These are phyloP conservation scores for Vicia villosa DNA, from an alignment of 306 rosid genomes.

Conservation along the genomic window DNA sequence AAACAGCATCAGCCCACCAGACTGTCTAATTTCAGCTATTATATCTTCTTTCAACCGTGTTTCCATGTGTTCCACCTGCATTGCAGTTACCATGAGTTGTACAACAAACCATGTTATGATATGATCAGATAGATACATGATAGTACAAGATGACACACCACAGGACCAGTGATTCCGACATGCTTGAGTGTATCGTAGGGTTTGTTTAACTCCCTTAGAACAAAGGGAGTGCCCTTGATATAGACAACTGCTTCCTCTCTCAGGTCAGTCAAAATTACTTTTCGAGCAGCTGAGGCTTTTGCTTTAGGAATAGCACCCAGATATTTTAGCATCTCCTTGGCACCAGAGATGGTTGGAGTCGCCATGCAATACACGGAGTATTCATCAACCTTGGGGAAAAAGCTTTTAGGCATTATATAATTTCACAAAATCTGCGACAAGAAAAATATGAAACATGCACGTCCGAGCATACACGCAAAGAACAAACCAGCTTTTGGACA, in stretches of 20 bases:
- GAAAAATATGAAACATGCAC: background rate
- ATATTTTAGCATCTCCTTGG: slow-evolving; percentile 78
- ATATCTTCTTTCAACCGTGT: slow-evolving; percentile 80
- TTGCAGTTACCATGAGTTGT: slow-evolving; percentile 36
- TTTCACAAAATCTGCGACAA: background rate
- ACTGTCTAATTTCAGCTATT: slow-evolving; percentile 67
- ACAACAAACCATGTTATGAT: slow-evolving; percentile 32
- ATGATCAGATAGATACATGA: slow-evolving; percentile 30
- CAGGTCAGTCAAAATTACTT: slow-evolving; percentile 75
- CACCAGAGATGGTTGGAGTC: slow-evolving; percentile 85
- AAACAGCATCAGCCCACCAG: slow-evolving; percentile 78
- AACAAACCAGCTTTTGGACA: background rate
- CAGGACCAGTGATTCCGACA: slow-evolving; percentile 87
- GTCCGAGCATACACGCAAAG: background rate
- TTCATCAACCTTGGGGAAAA: slow-evolving; percentile 62
- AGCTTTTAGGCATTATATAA: slow-evolving; percentile 27
- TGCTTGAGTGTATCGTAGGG: slow-evolving; percentile 91
- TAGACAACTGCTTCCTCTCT: slow-evolving; percentile 92
- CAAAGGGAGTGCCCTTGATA: slow-evolving; percentile 78
- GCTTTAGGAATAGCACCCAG: slow-evolving; percentile 62
- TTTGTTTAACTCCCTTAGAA: slow-evolving; percentile 83
- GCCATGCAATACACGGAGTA: slow-evolving; percentile 92
- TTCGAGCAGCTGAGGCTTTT: slow-evolving; percentile 46
- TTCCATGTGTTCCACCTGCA: slow-evolving; percentile 96
- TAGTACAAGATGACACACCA: slow-evolving; percentile 55